Base-by-base conservation (phyloP, 2,329 filamentous ascomycete species). In the Ascochyta clinopodiicola region DNA sequence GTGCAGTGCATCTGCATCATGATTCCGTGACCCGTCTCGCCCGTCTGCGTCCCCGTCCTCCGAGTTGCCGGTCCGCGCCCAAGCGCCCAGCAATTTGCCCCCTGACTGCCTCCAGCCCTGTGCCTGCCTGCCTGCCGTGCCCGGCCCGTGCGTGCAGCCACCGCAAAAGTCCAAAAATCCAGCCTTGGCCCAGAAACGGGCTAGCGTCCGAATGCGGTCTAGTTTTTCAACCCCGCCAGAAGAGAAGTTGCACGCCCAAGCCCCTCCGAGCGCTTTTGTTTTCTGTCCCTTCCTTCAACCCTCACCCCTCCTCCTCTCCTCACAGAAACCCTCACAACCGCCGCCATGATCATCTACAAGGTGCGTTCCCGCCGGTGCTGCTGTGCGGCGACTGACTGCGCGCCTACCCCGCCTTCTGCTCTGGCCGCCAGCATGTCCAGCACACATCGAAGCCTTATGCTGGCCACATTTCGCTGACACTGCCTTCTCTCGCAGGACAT, bases 401-500 rank as follows among this genome's bases (percentile, higher is more conserved):
- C 46, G 32, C 59, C 59, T 64, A 64, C 64, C 64, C 67, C 66
- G 65, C 69, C 55, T 66, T 65, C 59, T 34, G 50, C 52, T 39
- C 44, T 31, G 49, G 46, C 56, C 62, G 31, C 60, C 62, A 62
- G 60, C 27, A 48, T 56, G 56, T 43, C 42, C 46, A 44, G 36
- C 57, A 49, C 39, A 53, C 40, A 46, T 32, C 10, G 29, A 45
- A 52, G 34, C 44, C 40, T 51, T 29, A 17, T 58, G 42, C 44
- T 34, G 13, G 29, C 24, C 29, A 53, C 21, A 13, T 32, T 35
- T 22, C 56, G 53, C 64, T 68, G 32, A 66, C 52, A 24, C 49
- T 49, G n/a, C 44, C 56, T 44, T 15, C 24, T 59, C 32, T n/a
- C 31, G 2, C 72, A 99, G 95, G 95, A 99, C 78, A 81, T 95